Percentiles rank a stretch among this genome's conserved stretches.
Conservation (phyloP, 768 basidiomycete genomes). For the Xerocomellus dryophilus region DNA sequence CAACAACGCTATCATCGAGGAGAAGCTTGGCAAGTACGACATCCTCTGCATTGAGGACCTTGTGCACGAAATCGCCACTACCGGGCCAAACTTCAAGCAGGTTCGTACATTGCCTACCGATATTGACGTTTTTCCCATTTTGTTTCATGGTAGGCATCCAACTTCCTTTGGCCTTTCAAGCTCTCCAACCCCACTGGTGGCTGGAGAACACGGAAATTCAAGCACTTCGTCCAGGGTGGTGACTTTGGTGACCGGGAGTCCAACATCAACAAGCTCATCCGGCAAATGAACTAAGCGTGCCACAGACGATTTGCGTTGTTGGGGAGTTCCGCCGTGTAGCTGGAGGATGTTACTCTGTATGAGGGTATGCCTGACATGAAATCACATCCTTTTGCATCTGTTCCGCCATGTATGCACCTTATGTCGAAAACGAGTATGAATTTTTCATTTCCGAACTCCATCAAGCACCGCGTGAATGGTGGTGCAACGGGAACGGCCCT, state of each 20-base stretch:
- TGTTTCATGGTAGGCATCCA: slow-evolving; percentile 55
- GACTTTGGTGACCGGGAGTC: slow-evolving; percentile 96
- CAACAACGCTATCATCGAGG: slow-evolving; percentile 93
- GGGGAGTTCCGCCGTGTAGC: slow-evolving; percentile 7
- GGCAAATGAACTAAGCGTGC: slow-evolving; percentile 77
- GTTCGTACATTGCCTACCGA: slow-evolving; percentile 39
- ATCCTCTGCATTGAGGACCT: slow-evolving; percentile 97
- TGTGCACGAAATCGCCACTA: slow-evolving; percentile 92
- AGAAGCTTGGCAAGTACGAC: slow-evolving; percentile 85
- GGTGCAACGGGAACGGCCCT: background rate
- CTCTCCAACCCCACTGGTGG: slow-evolving; percentile 98
- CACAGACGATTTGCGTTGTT: too few relatives aligned
- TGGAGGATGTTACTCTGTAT: slow-evolving; percentile 16
- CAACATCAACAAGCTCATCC: slow-evolving; percentile 97
- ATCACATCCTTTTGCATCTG: slow-evolving; percentile 17
- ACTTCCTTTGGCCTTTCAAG: slow-evolving; percentile 99
- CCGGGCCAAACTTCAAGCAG: slow-evolving; percentile 99
- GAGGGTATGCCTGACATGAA: slow-evolving; percentile 35
- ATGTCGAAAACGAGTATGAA: slow-evolving; percentile 29
- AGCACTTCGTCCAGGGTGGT: slow-evolving; percentile 93
- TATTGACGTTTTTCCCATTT: background rate
- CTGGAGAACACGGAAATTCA: slow-evolving; percentile 98
- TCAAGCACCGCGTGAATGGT: background rate
- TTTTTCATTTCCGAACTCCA: background rate
- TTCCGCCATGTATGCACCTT: slow-evolving; percentile 28